phyloP scores from a whole-genome alignment of 805 yeast species.

The Lipomyces chichibuensis region DNA sequence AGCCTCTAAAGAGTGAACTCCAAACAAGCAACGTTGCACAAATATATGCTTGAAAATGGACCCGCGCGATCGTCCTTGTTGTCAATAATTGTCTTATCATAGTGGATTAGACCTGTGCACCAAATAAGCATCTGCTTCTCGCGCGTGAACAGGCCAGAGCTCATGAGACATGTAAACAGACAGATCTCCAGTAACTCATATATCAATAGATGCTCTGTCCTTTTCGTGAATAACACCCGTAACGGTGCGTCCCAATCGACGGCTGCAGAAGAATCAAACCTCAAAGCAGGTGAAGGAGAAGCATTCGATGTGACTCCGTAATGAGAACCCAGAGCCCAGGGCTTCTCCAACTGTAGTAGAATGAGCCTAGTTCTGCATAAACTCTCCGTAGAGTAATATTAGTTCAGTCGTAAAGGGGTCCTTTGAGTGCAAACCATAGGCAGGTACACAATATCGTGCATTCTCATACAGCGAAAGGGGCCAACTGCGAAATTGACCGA shows the following conservation, averaged over 20 bases:
- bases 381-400: neutral
- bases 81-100: neutral
- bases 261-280: neutral
- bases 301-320: neutral
- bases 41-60: neutral
- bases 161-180: neutral
- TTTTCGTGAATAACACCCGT: neutral
- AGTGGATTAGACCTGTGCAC: neutral
- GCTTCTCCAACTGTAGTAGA: neutral
- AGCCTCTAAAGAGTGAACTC: neutral
- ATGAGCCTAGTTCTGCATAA: neutral
- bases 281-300: neutral
- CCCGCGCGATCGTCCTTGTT: neutral
- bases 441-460: neutral
- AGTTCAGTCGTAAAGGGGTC: neutral
- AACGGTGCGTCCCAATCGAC: neutral
- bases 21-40: neutral
- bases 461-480: neutral
- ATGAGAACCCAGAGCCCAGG: neutral
- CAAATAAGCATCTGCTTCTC: neutral
- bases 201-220: neutral
- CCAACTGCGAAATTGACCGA: neutral
- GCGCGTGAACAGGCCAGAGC: neutral
- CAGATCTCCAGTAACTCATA: neutral
- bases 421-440: neutral